Conservation (phyloP, 306 rosid species). For the Mucuna pruriens region DNA sequence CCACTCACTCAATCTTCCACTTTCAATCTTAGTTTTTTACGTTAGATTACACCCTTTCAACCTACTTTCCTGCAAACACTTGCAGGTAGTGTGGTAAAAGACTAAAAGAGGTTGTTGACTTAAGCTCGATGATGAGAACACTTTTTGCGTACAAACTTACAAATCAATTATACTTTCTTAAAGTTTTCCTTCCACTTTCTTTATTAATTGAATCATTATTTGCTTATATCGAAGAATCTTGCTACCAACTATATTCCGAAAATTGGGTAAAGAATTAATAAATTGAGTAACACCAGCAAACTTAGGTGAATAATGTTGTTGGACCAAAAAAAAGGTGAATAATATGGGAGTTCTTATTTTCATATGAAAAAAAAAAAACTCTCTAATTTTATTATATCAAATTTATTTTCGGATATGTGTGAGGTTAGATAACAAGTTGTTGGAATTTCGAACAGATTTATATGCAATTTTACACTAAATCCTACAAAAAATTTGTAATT, state of each 20-base stretch:
- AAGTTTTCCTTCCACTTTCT: constrained; percentile 22
- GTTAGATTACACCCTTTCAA: constrained; percentile 23
- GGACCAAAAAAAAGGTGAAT: no score
- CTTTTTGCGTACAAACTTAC: constrained; percentile 22
- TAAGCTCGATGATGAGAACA: constrained; percentile 31
- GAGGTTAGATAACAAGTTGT: no score
- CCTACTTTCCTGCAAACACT: constrained; percentile 24
- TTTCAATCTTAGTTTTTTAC: constrained; percentile 13
- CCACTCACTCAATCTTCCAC: constrained; percentile 26
- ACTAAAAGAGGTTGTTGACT: constrained; percentile 38
- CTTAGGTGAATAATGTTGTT: not conserved
- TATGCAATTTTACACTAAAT: no score
- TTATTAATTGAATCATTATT: not conserved
- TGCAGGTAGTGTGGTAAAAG: constrained; percentile 14
- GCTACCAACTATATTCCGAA: no score
- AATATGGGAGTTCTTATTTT: no score
- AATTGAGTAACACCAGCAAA: not conserved
- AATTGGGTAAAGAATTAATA: no score
- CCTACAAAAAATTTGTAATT: no score
- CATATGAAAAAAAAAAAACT: no score
- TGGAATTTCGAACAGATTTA: no score
- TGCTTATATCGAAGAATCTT: no score
- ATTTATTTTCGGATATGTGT: no score
- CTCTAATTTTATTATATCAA: no score
- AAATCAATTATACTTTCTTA: constrained; percentile 29